Percentiles rank a stretch among this genome's conserved stretches.
These are phyloP conservation scores for Rasamsonia emersonii DNA, from an alignment of 2,329 filamentous ascomycete species.

Conservation along the genomic window DNA sequence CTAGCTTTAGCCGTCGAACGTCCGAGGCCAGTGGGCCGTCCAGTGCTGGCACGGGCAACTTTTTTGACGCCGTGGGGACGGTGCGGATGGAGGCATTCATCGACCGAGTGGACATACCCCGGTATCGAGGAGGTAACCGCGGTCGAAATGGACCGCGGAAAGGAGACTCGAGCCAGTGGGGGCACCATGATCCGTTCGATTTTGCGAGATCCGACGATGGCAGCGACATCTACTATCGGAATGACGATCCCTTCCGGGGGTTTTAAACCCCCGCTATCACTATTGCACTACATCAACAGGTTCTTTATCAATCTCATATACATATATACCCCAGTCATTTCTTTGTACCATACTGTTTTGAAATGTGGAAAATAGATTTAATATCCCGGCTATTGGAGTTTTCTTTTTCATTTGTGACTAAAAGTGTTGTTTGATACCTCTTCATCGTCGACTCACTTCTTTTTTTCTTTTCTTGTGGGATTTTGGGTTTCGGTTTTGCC, in stretches of 20 bases:
- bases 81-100: constrained; percentile 98
- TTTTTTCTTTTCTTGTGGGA: constrained; percentile 2
- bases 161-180: constrained; percentile 25
- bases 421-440: too few relatives aligned
- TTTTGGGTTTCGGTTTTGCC: too few relatives aligned
- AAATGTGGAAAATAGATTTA: too few relatives aligned
- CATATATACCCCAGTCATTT: too few relatives aligned
- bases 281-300: constrained; percentile 3
- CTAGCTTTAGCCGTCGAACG: constrained; percentile 43
- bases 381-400: too few relatives aligned
- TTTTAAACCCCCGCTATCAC: constrained; percentile 24
- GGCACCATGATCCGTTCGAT: constrained; percentile 25
- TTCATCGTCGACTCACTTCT: constrained; percentile 1
- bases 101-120: constrained; percentile 36
- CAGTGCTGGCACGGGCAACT: constrained; percentile 43
- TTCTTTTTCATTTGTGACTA: too few relatives aligned
- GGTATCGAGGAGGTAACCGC: constrained; percentile 15
- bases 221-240: constrained; percentile 30
- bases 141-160: constrained; percentile 17
- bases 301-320: constrained; percentile 1
- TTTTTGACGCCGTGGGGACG: constrained; percentile 83
- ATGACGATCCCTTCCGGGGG: constrained; percentile 39
- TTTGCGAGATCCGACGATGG: constrained; percentile 27
- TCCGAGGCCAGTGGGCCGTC: constrained; percentile 43
- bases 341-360: too few relatives aligned